These are phyloP conservation scores for Rhodotorula sp. DNA, from an alignment of 1,284 basidiomycete species.

Conservation along the genomic window DNA sequence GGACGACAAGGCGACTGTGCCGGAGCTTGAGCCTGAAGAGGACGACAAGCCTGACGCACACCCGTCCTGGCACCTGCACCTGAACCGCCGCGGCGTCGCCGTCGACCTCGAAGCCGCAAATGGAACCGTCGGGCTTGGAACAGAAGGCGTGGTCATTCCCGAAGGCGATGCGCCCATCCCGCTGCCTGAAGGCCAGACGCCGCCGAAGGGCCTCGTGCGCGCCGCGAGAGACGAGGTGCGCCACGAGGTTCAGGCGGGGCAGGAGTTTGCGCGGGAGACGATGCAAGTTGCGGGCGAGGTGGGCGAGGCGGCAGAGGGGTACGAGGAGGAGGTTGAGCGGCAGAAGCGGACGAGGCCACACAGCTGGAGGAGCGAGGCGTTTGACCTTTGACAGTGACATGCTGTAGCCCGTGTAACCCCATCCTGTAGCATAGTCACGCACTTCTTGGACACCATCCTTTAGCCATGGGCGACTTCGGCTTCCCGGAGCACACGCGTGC, in stretches of 20 bases:
- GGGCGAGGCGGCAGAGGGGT: conserved; percentile 6
- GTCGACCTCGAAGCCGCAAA: conserved; percentile 22
- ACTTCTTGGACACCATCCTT: too few species aligned
- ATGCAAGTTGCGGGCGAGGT: conserved; percentile 14
- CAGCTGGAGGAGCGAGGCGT: conserved; percentile 25
- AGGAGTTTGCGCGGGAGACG: neutral
- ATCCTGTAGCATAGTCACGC: too few species aligned
- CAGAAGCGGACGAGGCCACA: neutral
- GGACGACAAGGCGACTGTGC: neutral
- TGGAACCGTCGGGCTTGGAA: conserved; percentile 22
- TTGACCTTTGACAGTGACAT: too few species aligned
- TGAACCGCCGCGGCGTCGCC: conserved; percentile 25
- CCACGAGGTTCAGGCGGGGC: conserved; percentile 7
- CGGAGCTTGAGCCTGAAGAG: neutral
- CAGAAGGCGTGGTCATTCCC: conserved; percentile 28
- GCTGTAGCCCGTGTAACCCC: too few species aligned
- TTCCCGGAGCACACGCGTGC: too few species aligned
- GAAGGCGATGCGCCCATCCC: conserved; percentile 15
- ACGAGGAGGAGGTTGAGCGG: neutral
- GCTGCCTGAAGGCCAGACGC: neutral
- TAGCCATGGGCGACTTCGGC: too few species aligned
- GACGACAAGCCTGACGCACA: neutral
- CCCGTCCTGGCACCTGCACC: conserved; percentile 2
- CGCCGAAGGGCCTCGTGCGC: conserved; percentile 11
- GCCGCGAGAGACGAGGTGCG: conserved; percentile 12